phyloP scores from a whole-genome alignment of 2,329 filamentous ascomycete genomes.

The Verticillium nubilum region DNA sequence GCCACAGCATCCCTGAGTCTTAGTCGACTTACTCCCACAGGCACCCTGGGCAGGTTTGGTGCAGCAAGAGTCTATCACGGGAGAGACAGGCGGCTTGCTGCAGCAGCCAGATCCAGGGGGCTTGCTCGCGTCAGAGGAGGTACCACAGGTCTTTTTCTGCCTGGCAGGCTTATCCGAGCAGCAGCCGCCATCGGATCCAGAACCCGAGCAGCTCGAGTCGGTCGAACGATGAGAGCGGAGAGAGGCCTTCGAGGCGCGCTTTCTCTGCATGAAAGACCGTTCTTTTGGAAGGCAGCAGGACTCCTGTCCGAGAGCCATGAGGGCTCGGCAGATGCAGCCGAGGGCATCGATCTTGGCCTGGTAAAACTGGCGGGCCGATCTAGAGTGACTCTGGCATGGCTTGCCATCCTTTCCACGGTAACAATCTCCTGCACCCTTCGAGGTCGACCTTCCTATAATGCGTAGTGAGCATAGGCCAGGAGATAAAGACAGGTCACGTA shows the following conservation, averaged over 20 bases:
- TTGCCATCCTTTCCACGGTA: constrained; percentile 15
- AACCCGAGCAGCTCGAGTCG: constrained; percentile 18
- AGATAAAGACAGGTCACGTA: neutral
- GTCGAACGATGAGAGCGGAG: constrained; percentile 14
- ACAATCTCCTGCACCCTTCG: neutral
- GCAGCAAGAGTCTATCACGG: neutral
- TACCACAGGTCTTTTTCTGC: neutral
- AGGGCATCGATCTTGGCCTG: constrained; percentile 37
- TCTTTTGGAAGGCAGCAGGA: constrained; percentile 37
- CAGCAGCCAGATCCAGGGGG: neutral
- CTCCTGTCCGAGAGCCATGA: constrained; percentile 45
- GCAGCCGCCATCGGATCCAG: constrained; percentile 1
- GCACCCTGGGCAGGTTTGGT: neutral
- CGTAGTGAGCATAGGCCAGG: neutral
- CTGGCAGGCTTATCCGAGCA: constrained; percentile 1
- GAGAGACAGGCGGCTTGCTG: neutral
- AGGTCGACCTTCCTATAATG: neutral
- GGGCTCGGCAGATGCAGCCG: constrained; percentile 48
- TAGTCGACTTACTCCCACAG: neutral
- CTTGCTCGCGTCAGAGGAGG: neutral
- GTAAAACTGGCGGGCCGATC: constrained; percentile 31
- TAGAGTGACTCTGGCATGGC: constrained; percentile 31
- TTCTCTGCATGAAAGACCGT: constrained; percentile 16
- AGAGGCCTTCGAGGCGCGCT: constrained; percentile 17
- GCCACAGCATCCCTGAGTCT: neutral